Conservation (phyloP, 192 early-diverging fungal genomes). For the Podila verticillata region DNA sequence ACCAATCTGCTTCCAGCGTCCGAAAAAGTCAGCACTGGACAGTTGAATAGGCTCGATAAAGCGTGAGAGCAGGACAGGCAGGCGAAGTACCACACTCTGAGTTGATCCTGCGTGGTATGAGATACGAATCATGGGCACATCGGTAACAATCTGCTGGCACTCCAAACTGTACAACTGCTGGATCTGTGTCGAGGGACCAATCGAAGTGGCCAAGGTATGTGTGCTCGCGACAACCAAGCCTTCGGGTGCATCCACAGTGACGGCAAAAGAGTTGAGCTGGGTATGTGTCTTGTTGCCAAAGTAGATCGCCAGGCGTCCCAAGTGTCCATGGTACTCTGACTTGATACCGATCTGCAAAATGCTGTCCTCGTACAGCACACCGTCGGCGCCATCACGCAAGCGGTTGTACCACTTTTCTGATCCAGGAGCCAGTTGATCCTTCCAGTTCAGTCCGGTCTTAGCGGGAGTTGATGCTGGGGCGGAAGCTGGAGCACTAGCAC, state of each 20-base stretch:
- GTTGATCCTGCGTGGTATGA: slow-evolving; percentile 70
- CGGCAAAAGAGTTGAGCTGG: slow-evolving; percentile 70
- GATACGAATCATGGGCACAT: slow-evolving; percentile 74
- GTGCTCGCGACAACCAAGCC: slow-evolving; percentile 61
- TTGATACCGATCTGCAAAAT: slow-evolving; percentile 92
- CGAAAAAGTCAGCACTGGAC: slow-evolving; percentile 82
- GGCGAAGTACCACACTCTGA: slow-evolving; percentile 63
- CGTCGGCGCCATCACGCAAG: slow-evolving; percentile 79
- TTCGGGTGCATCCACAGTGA: slow-evolving; percentile 62
- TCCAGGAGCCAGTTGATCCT: slow-evolving; percentile 59
- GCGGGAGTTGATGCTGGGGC: neutral
- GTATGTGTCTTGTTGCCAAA: slow-evolving; percentile 87
- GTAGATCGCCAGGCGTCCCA: slow-evolving; percentile 92
- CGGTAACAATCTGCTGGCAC: slow-evolving; percentile 68
- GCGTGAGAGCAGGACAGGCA: slow-evolving; percentile 86
- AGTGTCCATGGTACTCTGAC: slow-evolving; percentile 90
- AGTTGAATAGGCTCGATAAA: slow-evolving; percentile 90
- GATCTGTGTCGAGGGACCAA: slow-evolving; percentile 76
- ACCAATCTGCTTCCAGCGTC: slow-evolving; percentile 96
- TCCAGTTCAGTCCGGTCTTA: slow-evolving; percentile 38
- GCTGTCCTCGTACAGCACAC: slow-evolving; percentile 91
- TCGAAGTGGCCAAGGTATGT: slow-evolving; percentile 65
- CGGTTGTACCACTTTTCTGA: slow-evolving; percentile 65
- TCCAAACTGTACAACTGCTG: slow-evolving; percentile 87
- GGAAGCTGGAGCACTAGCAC: slow-evolving; percentile 43